These are phyloP conservation scores for Primulina eburnea DNA, from an alignment of 257 asterid species.

Conservation along the genomic window DNA sequence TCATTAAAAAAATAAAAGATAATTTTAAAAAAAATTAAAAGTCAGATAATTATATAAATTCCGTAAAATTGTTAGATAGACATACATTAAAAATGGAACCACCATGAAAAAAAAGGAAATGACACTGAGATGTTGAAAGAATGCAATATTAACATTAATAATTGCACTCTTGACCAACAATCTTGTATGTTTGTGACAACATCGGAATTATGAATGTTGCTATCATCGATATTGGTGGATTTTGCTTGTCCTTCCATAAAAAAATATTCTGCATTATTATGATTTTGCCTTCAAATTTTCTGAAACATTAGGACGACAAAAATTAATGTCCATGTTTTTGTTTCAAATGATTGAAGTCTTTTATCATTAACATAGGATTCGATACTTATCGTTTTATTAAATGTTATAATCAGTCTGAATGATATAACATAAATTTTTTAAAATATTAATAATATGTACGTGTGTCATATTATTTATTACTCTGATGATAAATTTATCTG, in stretches of 20 bases:
- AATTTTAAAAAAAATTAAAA: no score
- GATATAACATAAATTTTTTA: no score
- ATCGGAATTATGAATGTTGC: conserved; percentile 24
- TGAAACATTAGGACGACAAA: background rate
- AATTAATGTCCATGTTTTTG: background rate
- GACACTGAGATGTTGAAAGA: conserved; percentile 32
- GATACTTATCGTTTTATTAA: no score
- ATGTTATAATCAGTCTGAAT: no score
- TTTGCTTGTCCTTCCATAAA: conserved; percentile 30
- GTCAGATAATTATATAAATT: no score
- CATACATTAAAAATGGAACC: conserved; percentile 11
- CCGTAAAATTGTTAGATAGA: background rate
- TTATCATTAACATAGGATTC: no score
- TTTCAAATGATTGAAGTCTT: background rate
- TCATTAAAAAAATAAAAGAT: no score
- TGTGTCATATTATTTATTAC: no score
- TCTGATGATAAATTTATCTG: no score
- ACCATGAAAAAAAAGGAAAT: conserved; percentile 27
- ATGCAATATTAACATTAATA: conserved; percentile 26
- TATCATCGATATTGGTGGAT: conserved; percentile 34
- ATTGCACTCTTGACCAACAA: conserved; percentile 25
- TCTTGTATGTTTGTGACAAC: conserved; percentile 26
- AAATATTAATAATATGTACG: no score
- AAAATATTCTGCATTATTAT: background rate
- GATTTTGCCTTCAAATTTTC: conserved; percentile 24